Percentiles rank a stretch among this genome's conserved stretches.
Conservation (phyloP, 176 grass and related monocot species). For the Lolium rigidum region DNA sequence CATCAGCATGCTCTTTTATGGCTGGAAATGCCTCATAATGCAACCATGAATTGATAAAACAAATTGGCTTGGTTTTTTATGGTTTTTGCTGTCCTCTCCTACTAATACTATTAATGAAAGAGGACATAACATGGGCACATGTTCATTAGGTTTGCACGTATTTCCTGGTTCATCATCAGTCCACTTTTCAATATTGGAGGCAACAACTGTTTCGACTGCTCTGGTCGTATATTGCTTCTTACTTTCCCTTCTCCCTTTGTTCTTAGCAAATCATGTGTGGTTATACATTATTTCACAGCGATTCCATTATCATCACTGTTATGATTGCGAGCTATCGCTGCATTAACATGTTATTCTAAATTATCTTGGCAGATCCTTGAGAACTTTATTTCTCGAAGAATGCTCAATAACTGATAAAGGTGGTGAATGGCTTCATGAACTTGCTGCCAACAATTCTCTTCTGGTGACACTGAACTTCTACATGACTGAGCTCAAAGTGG, state of each 20-base stretch:
- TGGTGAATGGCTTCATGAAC: slow-evolving; percentile 78
- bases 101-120: background rate
- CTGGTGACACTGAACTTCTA: slow-evolving; percentile 86
- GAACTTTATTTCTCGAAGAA: slow-evolving; percentile 86
- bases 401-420: slow-evolving; percentile 49
- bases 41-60: background rate
- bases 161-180: background rate
- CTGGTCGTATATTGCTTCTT: slow-evolving; percentile 2
- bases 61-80: slow-evolving; percentile 1
- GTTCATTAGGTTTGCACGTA: slow-evolving; percentile 19
- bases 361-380: slow-evolving; percentile 61
- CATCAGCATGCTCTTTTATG: background rate
- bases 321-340: slow-evolving; percentile 33
- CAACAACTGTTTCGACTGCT: background rate
- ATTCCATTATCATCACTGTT: slow-evolving; percentile 15
- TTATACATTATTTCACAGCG: background rate
- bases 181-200: slow-evolving; percentile 21
- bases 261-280: background rate
- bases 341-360: slow-evolving; percentile 41
- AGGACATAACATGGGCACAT: slow-evolving; percentile 23
- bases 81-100: background rate
- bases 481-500: slow-evolving; percentile 83
- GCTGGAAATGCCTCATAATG: background rate
- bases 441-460: slow-evolving; percentile 72
- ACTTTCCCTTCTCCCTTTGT: background rate